These are phyloP conservation scores for Coelastrella sp. DNA, from an alignment of 139 green algal species.

Conservation along the genomic window DNA sequence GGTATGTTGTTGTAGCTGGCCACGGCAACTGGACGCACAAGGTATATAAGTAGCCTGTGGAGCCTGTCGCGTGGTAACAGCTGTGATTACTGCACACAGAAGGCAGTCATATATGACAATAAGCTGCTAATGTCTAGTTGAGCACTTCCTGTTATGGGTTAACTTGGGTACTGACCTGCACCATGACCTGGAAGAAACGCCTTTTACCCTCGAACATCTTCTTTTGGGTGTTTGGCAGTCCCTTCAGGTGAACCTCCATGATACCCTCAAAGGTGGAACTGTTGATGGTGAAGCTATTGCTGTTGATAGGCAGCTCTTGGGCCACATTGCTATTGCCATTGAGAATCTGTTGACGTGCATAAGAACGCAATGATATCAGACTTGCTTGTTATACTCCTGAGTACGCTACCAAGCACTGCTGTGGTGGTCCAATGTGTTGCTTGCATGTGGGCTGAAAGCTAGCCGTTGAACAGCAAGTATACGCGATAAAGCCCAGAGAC, in stretches of 20 bases:
- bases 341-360: not conserved
- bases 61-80: no score
- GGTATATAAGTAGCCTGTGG: no score
- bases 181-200: slow-evolving; percentile 51
- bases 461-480: not conserved
- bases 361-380: no score
- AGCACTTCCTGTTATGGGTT: no score
- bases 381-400: no score
- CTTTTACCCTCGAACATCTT: slow-evolving; percentile 48
- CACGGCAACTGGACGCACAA: no score
- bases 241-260: slow-evolving; percentile 49
- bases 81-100: not conserved
- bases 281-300: slow-evolving; percentile 8
- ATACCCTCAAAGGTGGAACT: slow-evolving; percentile 34
- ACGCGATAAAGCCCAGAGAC: not conserved
- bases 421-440: no score
- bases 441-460: not conserved
- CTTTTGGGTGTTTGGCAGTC: slow-evolving; percentile 40
- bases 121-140: no score
- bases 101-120: no score
- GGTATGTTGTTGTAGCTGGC: no score
- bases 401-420: no score
- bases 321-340: not conserved
- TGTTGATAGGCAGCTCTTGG: slow-evolving; percentile 35
- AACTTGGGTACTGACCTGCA: slow-evolving; percentile 12